phyloP scores from a whole-genome alignment of 495 filamentous ascomycete species.

The Neurospora cerealis region DNA sequence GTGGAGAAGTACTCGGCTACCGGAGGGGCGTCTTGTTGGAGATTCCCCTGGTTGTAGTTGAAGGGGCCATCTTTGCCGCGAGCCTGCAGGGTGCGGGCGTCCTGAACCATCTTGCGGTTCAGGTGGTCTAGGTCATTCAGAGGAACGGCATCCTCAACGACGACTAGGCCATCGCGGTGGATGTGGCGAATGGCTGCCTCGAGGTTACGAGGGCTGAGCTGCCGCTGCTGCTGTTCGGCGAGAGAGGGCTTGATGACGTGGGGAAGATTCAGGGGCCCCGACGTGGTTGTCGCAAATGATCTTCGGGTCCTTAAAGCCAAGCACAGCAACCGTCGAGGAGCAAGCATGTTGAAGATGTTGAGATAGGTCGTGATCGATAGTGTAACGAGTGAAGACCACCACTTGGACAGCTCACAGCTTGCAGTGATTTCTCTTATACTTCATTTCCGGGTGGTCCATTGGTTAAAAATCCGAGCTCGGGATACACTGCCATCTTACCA shows the following conservation, averaged over 20 bases:
- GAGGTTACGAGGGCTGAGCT: conserved; percentile 29
- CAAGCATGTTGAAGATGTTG: conserved; percentile 9
- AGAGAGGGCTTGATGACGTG: conserved; percentile 6
- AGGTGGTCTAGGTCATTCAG: conserved; percentile 34
- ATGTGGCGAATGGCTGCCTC: conserved; percentile 42
- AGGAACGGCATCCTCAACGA: conserved; percentile 41
- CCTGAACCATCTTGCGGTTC: conserved; percentile 42
- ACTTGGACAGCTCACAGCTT: not conserved
- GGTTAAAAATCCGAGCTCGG: not conserved
- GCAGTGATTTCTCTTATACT: not conserved
- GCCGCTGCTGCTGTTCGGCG: conserved; percentile 7
- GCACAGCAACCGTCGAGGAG: not conserved
- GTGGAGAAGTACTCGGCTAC: conserved; percentile 29
- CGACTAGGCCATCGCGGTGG: conserved; percentile 47
- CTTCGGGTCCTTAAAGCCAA: not conserved
- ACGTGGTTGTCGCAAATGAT: not conserved
- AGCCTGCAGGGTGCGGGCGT: conserved; percentile 32
- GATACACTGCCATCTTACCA: not conserved
- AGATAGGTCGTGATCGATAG: conserved; percentile 1
- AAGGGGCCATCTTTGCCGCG: conserved; percentile 36
- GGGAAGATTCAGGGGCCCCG: not conserved
- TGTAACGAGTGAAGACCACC: conserved; percentile 2
- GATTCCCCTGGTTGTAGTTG: conserved; percentile 46
- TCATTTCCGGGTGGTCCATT: not conserved
- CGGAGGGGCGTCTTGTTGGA: conserved; percentile 43